Percentiles rank a stretch among this genome's conserved stretches.
Evolutionary conservation across 2,329 filamentous ascomycete genomes (phyloP).

Genomic region (Fusarium phyllophilum): DNA sequence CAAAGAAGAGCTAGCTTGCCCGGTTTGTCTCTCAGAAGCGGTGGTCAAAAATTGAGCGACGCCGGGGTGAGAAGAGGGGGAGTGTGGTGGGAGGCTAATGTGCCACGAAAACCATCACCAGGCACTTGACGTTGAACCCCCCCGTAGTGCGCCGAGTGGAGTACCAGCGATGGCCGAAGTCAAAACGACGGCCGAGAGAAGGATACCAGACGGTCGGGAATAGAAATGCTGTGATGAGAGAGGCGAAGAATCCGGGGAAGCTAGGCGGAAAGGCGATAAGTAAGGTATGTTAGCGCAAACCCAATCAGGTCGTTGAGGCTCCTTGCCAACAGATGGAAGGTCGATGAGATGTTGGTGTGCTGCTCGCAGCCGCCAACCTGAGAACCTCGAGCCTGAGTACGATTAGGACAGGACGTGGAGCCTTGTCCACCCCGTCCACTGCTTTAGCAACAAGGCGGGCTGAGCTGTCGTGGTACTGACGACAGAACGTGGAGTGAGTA

Average conservation of each 20-base stretch:
- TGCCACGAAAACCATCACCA: constrained; percentile 50
- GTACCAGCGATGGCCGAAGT: constrained; percentile 39
- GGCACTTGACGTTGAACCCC: constrained; percentile 43
- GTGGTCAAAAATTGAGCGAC: constrained; percentile 45
- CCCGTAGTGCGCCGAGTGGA: constrained; percentile 44
- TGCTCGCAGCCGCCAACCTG: constrained; percentile 31
- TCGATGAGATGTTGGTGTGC: constrained; percentile 39
- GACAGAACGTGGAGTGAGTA: constrained; percentile 26
- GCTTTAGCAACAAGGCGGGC: constrained; percentile 28
- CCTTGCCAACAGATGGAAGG: constrained; percentile 24
- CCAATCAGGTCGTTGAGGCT: constrained; percentile 32
- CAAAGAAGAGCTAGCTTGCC: constrained; percentile 46
- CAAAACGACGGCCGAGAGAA: constrained; percentile 35
- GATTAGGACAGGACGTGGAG: constrained; percentile 30
- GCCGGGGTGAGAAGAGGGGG: constrained; percentile 47
- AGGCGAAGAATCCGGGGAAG: constrained; percentile 37
- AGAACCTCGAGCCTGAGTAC: constrained; percentile 27
- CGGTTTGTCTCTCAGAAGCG: constrained; percentile 42
- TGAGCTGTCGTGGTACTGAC: constrained; percentile 40
- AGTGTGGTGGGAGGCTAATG: constrained; percentile 48
- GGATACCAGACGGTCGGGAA: constrained; percentile 37
- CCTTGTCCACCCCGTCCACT: constrained; percentile 32
- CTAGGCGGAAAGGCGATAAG: constrained; percentile 43
- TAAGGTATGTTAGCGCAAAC: constrained; percentile 31
- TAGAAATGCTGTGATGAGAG: constrained; percentile 35